phyloP scores from a whole-genome alignment of 2,329 filamentous ascomycete genomes.

The Colletotrichum truncatum region DNA sequence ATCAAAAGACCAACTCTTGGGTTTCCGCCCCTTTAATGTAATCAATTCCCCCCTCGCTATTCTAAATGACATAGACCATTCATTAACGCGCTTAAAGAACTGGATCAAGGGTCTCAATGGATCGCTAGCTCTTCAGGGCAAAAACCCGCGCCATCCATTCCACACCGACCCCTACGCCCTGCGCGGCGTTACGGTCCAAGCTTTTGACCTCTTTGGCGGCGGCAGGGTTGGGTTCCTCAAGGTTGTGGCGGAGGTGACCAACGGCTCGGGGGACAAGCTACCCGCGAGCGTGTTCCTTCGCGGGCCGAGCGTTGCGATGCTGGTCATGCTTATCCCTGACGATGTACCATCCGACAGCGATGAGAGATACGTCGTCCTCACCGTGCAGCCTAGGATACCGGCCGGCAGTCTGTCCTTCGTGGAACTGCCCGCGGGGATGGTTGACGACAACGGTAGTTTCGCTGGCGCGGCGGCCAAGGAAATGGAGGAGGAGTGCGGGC shows the following conservation, averaged over 20 bases:
- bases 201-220: slow-evolving; percentile 60
- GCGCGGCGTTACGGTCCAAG: slow-evolving; percentile 59
- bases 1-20: slow-evolving; percentile 52
- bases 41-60: rapidly evolving
- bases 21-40: slow-evolving; percentile 62
- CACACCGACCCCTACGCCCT: slow-evolving; percentile 62
- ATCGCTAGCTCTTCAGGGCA: slow-evolving; percentile 56
- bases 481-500: slow-evolving; percentile 67
- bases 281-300: slow-evolving; percentile 66
- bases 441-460: slow-evolving; percentile 63
- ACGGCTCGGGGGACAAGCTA: slow-evolving; percentile 56
- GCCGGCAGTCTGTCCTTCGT: slow-evolving; percentile 63
- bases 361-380: slow-evolving; percentile 66
- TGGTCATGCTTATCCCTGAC: slow-evolving; percentile 64
- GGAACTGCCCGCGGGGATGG: slow-evolving; percentile 68
- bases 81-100: slow-evolving; percentile 41
- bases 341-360: slow-evolving; percentile 48
- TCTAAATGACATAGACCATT: background rate
- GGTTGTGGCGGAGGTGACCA: slow-evolving; percentile 57
- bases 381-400: slow-evolving; percentile 66
- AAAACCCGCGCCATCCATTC: slow-evolving; percentile 57
- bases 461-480: slow-evolving; percentile 67
- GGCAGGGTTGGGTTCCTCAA: slow-evolving; percentile 66
- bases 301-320: slow-evolving; percentile 69
- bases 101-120: slow-evolving; percentile 58